Evolutionary conservation across 768 basidiomycete genomes (phyloP), one percentile per base, ranked within the genome.

Genomic region (Calocera cornea): DNA sequence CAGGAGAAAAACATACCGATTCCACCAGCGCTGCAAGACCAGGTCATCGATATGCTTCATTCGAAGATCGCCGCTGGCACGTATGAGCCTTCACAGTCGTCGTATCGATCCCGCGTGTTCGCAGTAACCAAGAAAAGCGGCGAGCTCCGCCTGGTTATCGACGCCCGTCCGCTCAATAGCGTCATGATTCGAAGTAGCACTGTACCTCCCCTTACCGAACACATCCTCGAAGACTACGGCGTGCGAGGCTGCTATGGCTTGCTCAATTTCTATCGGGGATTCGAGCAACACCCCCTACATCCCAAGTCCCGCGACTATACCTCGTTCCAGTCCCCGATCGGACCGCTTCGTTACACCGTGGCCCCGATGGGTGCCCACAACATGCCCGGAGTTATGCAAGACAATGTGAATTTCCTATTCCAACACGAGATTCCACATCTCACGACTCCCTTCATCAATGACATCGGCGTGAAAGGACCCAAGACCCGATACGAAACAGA

Each of bases 41-140:
- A 76, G 67, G 75, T 80, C 0, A 70, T 77, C 1, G 68, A 73
- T 1, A 66, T 78, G 0, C 60, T 81, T 0, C 70, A 75, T 29
- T 29, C 70, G 1, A 79, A 80, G 67, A 75, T 80, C 0, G 70
- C 60, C 0, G 73, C 77, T 0, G 79, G 78, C 1, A 74, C 78
- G 0, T 81, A 80, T 64, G 75, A 81, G 66, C 73, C 75, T 14
- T 75, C 74, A 0, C 72, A 77, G 7, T 75, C 76, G 0, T 74
- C 74, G 0, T 82, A 81, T 64, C 69, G 76, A 2, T 76, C 76
- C 0, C 44, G 72, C 1, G 80, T 78, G 79, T 80, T 81, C 64
- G 74, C 72, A 24, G 78, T 81, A 0, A 33, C 75, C 0, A 81
- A 81, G 69, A 77, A 78, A 50, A 74, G 69, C 68, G 77, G 73